A percentile compares a stretch with the other conserved stretches of the same genome.
Evolutionary conservation across 73 alveolate genomes (phyloP).

Genomic region (Paramecium bursaria): DNA sequence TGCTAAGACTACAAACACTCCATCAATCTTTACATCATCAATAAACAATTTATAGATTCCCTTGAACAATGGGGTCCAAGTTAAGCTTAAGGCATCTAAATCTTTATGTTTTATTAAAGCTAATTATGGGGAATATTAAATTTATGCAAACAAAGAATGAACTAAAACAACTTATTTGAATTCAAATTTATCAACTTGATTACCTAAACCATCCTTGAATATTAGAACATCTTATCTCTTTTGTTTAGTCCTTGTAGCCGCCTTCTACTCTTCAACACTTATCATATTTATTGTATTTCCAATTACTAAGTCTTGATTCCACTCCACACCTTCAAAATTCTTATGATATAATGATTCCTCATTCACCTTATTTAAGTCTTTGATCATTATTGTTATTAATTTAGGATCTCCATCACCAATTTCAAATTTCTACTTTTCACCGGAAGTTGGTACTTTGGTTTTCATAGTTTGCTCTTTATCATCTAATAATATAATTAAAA

Average conservation of each 20-base stretch:
- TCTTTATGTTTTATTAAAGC: too few relatives aligned
- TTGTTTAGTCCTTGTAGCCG: conserved; percentile 27
- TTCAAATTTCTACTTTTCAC: not conserved
- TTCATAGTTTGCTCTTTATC: not conserved
- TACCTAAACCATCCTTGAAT: conserved; percentile 28
- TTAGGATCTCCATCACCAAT: not conserved
- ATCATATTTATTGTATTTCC: conserved; percentile 47
- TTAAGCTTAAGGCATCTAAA: not conserved
- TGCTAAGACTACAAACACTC: conserved; percentile 11
- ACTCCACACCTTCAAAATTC: not conserved
- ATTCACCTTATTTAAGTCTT: not conserved
- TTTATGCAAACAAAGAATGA: conserved; percentile 9
- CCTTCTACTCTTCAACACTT: not conserved
- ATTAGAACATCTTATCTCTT: not conserved
- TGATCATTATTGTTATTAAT: not conserved
- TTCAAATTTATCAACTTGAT: not conserved
- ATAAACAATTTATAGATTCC: conserved; percentile 36
- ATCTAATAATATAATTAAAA: not conserved
- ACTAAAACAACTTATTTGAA: not conserved
- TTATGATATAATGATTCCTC: not conserved
- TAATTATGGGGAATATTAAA: conserved; percentile 11
- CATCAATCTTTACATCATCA: conserved; percentile 12
- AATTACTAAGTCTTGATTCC: not conserved
- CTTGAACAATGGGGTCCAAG: conserved; percentile 40
- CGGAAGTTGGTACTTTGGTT: not conserved